Conservation (phyloP, 805 yeast genomes). For the Kazachstania psychrophila region DNA sequence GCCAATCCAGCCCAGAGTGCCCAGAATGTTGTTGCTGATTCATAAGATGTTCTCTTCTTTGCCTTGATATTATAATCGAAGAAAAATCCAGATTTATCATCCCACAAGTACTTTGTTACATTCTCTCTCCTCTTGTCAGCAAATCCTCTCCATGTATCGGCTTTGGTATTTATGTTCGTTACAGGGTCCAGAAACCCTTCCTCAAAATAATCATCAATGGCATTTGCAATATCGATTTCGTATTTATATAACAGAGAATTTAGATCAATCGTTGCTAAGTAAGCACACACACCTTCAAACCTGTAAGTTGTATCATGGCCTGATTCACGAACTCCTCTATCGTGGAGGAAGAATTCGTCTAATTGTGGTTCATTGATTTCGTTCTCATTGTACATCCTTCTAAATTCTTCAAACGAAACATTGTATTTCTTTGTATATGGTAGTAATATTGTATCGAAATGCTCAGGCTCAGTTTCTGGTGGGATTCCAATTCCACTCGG, state of each 20-base stretch:
- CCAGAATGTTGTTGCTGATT: conserved; percentile 85
- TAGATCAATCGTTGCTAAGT: conserved; percentile 82
- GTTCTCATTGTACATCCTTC: conserved; percentile 56
- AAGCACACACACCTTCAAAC: conserved; percentile 78
- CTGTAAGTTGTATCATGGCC: conserved; percentile 94
- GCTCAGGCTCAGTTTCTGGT: conserved; percentile 90
- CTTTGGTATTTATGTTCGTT: conserved; percentile 34
- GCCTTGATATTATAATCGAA: conserved; percentile 71
- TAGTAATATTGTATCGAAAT: conserved; percentile 60
- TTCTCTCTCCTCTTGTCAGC: conserved; percentile 46
- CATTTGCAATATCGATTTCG: conserved; percentile 69
- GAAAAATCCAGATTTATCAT: conserved; percentile 62
- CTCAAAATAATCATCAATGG: conserved; percentile 47
- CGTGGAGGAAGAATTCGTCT: conserved; percentile 83
- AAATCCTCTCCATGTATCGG: conserved; percentile 47
- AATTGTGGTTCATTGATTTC: conserved; percentile 61
- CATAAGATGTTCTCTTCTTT: conserved; percentile 50
- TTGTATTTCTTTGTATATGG: conserved; percentile 62
- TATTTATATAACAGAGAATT: conserved; percentile 80
- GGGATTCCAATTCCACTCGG: conserved; percentile 92
- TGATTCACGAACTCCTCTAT: conserved; percentile 87
- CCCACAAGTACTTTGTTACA: conserved; percentile 69
- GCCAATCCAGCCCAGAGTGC: conserved; percentile 78
- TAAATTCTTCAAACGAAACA: conserved; percentile 51
- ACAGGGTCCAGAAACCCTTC: conserved; percentile 34